Evolutionary conservation across 306 rosid genomes (phyloP), one percentile per base, ranked within the genome.

Genomic region (Prosopis cineraria): DNA sequence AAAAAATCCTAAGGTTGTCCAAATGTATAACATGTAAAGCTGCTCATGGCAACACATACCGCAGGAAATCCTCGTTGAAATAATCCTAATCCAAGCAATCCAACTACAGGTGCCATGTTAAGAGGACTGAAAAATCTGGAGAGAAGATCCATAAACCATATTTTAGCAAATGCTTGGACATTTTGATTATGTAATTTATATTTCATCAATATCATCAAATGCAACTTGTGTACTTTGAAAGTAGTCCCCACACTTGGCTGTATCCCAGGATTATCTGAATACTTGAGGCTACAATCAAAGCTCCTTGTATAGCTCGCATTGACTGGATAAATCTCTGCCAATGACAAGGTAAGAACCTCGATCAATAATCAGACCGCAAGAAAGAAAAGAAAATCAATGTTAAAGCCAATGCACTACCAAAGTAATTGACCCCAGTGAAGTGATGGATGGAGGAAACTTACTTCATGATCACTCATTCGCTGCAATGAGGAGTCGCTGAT

Each of bases 251-350:
- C 36, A 92, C 84, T 89, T 95, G 98, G 88, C 97, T 92, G 87
- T 89, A 95, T 78, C 98, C 98, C 50, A 95, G 88, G 81, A 95
- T 73, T 81, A 95, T 95, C 82, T 95, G 97, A 78, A 95, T 91
- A 85, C 93, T 92, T 25, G 98, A 95, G 65, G 98, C 98, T 37
- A 92, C 90, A 66, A 95, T 92, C 33, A 95, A 79, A 80, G 98
- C 98, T 85, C 98, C 98, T 82, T 95, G 98, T 77, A 92, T 91
- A 52, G 98, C 98, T 76, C 98, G 87, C 98, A 92, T 95, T 70
- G 98, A 89, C 36, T 95, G 90, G 74, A 87, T 77, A 95, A 95
- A 92, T 92, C 96, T 95, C 97, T 95, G 98, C 84, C 90, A 92
- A 90, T 84, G 83, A 87, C 88, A 95, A 39, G 90, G 94, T 82